Base-by-base conservation (phyloP, 176 grass and related monocot genomes). In the Triticum dicoccoides region DNA sequence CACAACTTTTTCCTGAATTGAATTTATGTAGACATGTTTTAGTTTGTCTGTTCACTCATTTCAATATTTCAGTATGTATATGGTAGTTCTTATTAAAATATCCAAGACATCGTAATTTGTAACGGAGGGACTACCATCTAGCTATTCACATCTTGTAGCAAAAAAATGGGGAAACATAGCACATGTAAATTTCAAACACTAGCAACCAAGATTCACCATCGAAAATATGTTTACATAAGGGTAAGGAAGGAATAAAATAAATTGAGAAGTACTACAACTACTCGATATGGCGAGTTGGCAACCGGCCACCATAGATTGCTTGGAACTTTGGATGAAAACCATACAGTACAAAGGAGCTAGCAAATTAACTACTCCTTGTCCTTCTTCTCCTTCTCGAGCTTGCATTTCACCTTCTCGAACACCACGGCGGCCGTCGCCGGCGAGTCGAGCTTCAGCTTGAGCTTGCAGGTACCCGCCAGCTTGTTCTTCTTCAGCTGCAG, bases 1-100 rank as follows among this genome's bases (percentile, higher is more conserved):
- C 3, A 0, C 0, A 44, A 11, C 10, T 11, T 44, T 3, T 44
- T 44, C 0, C 1, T 11, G 0, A 11, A 3, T 11, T 10, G 0
- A 44, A 44, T 51, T 0, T 13, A 47, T 47, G 4, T 4, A 47
- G 11, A 47, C 11, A 47, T 4, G 11, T 47, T 47, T 47, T 47
- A 47, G 3, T 47, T 11, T 47, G 11, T 47, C 13, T 47, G 44
- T 47, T 13, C 3, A 45, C 0, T 44, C 42, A 1, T 44, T 44
- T 44, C 41, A 44, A 9, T 3, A 42, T 42, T 42, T 44, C 9
- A 44, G 3, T 44, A 3, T 3, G 3, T 45, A 45, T 11, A 45
- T 4, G 12, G 42, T 42, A 42, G 41, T 42, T 42, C 9, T 3
- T 3, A 42, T 0, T 42, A 42, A 42, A 42, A 42, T 42, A 42